Evolutionary conservation across 148 eudicot genomes (phyloP), one percentile per base, ranked within the genome.

Genomic region (Fallopia convolvulus): DNA sequence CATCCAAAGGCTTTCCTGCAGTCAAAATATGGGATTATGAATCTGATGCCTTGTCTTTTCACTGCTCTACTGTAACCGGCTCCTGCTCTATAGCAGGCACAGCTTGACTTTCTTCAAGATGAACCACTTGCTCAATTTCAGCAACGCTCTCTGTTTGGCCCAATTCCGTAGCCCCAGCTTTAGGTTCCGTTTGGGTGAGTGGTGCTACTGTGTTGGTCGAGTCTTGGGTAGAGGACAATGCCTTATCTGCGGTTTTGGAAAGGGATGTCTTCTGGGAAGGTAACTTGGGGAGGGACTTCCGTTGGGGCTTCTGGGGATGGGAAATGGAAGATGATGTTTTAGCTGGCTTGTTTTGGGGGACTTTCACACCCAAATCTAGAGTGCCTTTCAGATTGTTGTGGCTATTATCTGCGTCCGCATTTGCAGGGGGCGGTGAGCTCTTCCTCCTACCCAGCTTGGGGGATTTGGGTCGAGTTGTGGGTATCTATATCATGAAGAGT

Each of bases 361-460:
- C 65, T 61, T 83, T 88, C 79, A 76, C 89, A 70, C 90, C 93
- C 81, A 92, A 82, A 80, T 90, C 92, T 72, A 83, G 75, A 77
- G 89, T 83, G 76, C 58, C 82, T 30, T 21, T 72, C 5, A 14
- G 48, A 40, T 41, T 80, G 80, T 71, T 83, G 63, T 18, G 74
- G 56, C 56, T 80, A 68, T 80, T 72, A 63, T 79, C 87, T 53
- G 80, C 89, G 82, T 83, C 86, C 52, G 84, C 74, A 33, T 87
- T 90, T 63, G 77, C 80, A 42, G 82, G 70, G 10, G 39, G 39
- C 3, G 89, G 82, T 17, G 93, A 76, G 77, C 74, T 81, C 86
- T 94, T 94, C 81, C 85, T 94, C 73, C 97, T 84, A 71, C 97
- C 98, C 56, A 94, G 88, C 90, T 90, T 94, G 49, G 98, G 98